Percentiles rank a stretch among this genome's conserved stretches.
Evolutionary conservation across 352 stramenopile genomes (phyloP).

Genomic region (Globisporangium nodosum): DNA sequence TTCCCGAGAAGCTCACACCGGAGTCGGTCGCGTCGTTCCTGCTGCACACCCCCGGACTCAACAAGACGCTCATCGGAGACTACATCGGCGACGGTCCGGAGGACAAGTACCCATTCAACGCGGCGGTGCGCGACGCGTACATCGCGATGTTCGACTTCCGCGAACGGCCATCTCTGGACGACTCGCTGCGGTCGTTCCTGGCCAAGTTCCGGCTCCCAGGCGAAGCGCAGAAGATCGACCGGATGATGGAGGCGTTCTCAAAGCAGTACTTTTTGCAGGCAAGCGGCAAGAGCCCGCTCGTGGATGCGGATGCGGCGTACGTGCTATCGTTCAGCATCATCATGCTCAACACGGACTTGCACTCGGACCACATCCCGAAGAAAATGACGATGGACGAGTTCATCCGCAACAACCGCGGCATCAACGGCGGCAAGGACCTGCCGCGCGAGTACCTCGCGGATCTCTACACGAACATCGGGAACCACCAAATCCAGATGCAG

Average conservation of each 20-base stretch:
- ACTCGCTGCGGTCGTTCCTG: conserved; percentile 92
- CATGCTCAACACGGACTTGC: conserved; percentile 99
- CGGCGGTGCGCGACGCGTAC: conserved; percentile 76
- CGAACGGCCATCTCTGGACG: conserved; percentile 79
- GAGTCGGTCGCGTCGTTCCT: conserved; percentile 91
- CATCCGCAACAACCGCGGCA: conserved; percentile 82
- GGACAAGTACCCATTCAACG: conserved; percentile 96
- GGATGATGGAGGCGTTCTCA: conserved; percentile 96
- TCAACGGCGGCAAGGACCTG: conserved; percentile 77
- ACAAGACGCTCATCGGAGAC: conserved; percentile 94
- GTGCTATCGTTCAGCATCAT: conserved; percentile 98
- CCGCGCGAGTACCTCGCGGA: conserved; percentile 62
- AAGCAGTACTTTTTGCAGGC: conserved; percentile 88
- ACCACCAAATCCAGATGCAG: conserved; percentile 88
- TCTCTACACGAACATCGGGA: conserved; percentile 77
- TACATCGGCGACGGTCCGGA: conserved; percentile 94
- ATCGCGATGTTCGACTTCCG: conserved; percentile 94
- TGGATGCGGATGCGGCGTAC: conserved; percentile 92
- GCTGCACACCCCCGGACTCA: conserved; percentile 87
- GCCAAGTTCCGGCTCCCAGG: conserved; percentile 94
- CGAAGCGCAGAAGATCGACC: conserved; percentile 98
- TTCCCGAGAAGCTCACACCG: conserved; percentile 81
- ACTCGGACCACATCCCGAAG: conserved; percentile 89
- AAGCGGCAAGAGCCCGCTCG: conserved; percentile 43
- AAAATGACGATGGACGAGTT: conserved; percentile 89